Base-by-base conservation (phyloP, 805 yeast genomes). In the Saccharomycopsis guyanensis region DNA sequence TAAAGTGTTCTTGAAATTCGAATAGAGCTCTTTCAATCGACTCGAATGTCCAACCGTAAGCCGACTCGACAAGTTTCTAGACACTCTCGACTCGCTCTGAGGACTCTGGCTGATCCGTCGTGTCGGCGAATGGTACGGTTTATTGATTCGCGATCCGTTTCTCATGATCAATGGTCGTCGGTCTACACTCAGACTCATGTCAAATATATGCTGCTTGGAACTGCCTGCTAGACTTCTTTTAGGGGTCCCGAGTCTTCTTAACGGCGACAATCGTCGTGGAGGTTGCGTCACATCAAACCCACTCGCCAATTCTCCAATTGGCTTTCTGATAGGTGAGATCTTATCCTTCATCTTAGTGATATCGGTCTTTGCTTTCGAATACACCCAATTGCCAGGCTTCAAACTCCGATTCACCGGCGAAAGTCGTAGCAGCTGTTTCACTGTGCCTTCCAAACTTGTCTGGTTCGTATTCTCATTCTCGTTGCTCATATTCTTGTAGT, bases 271-370 rank as follows among this genome's bases (percentile, higher is more conserved):
- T n/a, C 49, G 18, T n/a, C n/a, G 20, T 4, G 49, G 29, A 5
- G 49, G 49, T 18, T 45, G 39, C 6, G 45, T 18, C 15, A 45
- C 32, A 33, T 45, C 44, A 18, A 32, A 91, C 66, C 1, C 79
- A 59, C 2, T 69, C 67, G 10, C 20, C 10, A 7, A 15, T 8
- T 33, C 37, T 5, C 37, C 20, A 15, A 33, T 15, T 5, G 37
- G 20, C 18, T 8, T 8, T 10, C 37, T 8, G 10, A 33, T 12
- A 15, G 3, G 73, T 72, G 3, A 67, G 64, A 27, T 66, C 56
- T 1, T 56, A 55, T 3, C 61, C 54, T 42, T 61, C 19, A 22
- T 7, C 8, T 13, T 38, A 19, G n/a, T 23, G 12, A 24, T 22
- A n/a, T 36, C 24, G 61, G 45, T 65, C 68, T 43, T 46, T 71